phyloP scores from a whole-genome alignment of 495 filamentous ascomycete species.

The Trichoderma virens region DNA sequence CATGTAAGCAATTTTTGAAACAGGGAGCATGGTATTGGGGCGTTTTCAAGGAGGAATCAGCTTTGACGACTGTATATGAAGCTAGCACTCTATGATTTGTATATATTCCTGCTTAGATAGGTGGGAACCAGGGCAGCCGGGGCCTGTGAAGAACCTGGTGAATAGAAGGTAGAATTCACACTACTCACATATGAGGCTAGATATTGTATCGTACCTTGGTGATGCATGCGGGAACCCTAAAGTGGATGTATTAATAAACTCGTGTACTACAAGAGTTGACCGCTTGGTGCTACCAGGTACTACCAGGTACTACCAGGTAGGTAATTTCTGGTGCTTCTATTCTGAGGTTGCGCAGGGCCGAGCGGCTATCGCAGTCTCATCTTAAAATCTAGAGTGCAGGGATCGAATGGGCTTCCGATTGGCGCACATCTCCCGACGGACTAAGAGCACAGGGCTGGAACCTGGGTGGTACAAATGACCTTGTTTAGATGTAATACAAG shows the following conservation, averaged over 20 bases:
- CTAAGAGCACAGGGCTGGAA: too few relatives aligned
- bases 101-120: background rate
- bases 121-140: background rate
- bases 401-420: background rate
- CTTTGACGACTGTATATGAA: background rate
- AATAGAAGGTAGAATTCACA: background rate
- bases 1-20: background rate
- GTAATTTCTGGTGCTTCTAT: background rate
- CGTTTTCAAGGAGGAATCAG: background rate
- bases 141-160: background rate
- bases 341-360: background rate
- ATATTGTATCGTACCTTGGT: too few relatives aligned
- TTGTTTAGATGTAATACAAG: too few relatives aligned
- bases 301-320: too few relatives aligned
- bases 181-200: too few relatives aligned
- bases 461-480: background rate
- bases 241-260: too few relatives aligned
- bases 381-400: background rate
- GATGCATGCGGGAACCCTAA: too few relatives aligned
- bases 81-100: background rate
- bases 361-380: constrained; percentile 7
- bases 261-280: background rate
- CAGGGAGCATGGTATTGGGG: background rate
- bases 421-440: too few relatives aligned
- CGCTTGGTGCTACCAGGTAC: background rate